A percentile compares a stretch with the other conserved stretches of the same genome.
Evolutionary conservation across 352 stramenopile species (phyloP).

Genomic region (Phytophthora macrochlamydospora): DNA sequence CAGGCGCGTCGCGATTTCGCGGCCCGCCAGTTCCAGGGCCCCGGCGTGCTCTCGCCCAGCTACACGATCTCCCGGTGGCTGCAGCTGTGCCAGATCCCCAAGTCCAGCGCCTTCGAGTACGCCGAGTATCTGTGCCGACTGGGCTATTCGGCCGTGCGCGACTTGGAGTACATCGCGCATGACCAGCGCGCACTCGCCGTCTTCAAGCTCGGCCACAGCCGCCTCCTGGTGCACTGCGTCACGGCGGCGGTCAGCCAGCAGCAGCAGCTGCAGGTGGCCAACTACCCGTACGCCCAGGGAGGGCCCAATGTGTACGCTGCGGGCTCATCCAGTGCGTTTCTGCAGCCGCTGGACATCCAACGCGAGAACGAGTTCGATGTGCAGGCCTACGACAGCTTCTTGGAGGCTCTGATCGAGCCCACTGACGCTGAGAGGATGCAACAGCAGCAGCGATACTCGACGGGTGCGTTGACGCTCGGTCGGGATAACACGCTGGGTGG

Average conservation of each 20-base stretch:
- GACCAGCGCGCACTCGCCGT: conserved; percentile 49
- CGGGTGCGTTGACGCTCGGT: conserved; percentile 7
- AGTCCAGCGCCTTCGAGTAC: conserved; percentile 53
- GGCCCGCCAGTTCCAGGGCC: conserved; percentile 42
- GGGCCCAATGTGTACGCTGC: conserved; percentile 35
- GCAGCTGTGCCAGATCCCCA: conserved; percentile 56
- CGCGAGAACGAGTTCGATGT: conserved; percentile 57
- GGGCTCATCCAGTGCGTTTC: conserved; percentile 47
- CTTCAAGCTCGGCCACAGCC: conserved; percentile 53
- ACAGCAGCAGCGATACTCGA: conserved; percentile 29
- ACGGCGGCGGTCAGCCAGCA: conserved; percentile 33
- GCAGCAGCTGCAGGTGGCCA: conserved; percentile 28
- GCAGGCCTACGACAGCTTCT: conserved; percentile 57
- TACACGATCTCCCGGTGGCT: conserved; percentile 72
- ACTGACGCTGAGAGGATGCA: conserved; percentile 36
- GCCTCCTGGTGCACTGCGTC: conserved; percentile 52
- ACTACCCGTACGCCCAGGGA: conserved; percentile 35
- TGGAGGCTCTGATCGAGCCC: conserved; percentile 60
- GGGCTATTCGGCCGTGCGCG: conserved; percentile 61
- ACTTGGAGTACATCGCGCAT: conserved; percentile 64
- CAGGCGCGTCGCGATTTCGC: conserved; percentile 53
- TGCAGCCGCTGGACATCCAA: conserved; percentile 59
- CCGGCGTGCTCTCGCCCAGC: conserved; percentile 36
- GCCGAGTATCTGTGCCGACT: conserved; percentile 57
- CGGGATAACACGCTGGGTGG: conserved; percentile 21